Percentiles rank a stretch among this genome's conserved stretches.
Conservation (phyloP, 805 yeast species). For the Suhomyces pyralidae region DNA sequence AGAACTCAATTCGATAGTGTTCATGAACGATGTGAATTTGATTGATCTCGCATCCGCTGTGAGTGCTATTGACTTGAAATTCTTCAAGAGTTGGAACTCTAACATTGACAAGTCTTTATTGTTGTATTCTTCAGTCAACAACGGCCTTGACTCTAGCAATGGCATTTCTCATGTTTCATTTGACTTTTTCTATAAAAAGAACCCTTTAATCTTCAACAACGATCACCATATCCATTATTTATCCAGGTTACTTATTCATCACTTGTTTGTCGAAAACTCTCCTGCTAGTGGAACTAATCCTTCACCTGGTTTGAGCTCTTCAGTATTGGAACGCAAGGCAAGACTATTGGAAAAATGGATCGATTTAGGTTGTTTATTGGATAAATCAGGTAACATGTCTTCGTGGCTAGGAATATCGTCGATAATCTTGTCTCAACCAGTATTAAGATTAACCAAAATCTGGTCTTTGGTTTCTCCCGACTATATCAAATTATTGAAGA, state of each 20-base stretch:
- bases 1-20: conserved; percentile 41
- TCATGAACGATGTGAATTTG: conserved; percentile 51
- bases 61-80: conserved; percentile 62
- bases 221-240: conserved; percentile 68
- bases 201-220: conserved; percentile 77
- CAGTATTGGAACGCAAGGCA: conserved; percentile 50
- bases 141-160: conserved; percentile 6
- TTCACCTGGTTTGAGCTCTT: conserved; percentile 9
- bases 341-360: conserved; percentile 78
- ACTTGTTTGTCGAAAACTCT: conserved; percentile 56
- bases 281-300: conserved; percentile 4
- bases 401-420: conserved; percentile 92
- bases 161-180: conserved; percentile 2
- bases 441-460: conserved; percentile 65
- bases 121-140: conserved; percentile 47
- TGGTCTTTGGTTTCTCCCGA: conserved; percentile 72
- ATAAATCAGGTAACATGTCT: conserved; percentile 84
- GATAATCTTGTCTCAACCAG: conserved; percentile 75
- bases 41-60: conserved; percentile 60
- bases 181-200: conserved; percentile 47
- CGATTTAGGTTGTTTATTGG: conserved; percentile 72
- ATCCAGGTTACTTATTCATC: conserved; percentile 66
- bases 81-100: conserved; percentile 74
- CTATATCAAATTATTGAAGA: conserved; percentile 56
- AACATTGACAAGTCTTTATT: conserved; percentile 72